These are phyloP conservation scores for Fusarium ramigenum DNA, from an alignment of 2,329 filamentous ascomycete species.

Conservation along the genomic window DNA sequence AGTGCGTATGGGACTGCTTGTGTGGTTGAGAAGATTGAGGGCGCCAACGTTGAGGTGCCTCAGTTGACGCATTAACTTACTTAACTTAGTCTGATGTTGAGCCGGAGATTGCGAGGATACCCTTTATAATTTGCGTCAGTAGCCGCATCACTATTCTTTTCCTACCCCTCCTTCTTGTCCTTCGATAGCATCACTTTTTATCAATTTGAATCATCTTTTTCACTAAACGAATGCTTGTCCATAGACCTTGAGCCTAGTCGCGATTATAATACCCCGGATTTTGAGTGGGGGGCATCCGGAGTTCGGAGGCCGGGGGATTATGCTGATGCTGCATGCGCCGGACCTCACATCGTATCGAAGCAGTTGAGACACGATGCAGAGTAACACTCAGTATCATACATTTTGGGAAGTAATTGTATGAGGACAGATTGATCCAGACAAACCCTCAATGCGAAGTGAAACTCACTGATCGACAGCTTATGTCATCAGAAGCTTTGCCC, in stretches of 20 bases:
- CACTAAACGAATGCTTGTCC: too few species aligned
- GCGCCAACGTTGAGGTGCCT: conserved; percentile 35
- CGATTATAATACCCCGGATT: not conserved
- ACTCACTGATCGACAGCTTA: conserved; percentile 25
- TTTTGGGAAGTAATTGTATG: not conserved
- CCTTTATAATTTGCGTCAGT: not conserved
- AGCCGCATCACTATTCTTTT: not conserved
- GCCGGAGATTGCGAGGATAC: not conserved
- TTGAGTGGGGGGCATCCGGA: conserved; percentile 1
- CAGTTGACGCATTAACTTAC: conserved; percentile 34
- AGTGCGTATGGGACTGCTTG: conserved; percentile 70
- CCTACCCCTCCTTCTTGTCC: not conserved
- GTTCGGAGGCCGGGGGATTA: not conserved
- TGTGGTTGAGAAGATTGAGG: conserved; percentile 64
- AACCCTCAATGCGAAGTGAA: not conserved
- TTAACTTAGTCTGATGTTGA: not conserved
- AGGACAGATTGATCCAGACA: not conserved
- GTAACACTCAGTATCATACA: not conserved
- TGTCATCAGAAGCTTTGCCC: conserved; percentile 37
- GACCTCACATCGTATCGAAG: not conserved
- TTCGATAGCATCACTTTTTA: not conserved
- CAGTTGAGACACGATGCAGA: not conserved
- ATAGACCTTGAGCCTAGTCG: not conserved
- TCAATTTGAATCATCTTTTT: not conserved
- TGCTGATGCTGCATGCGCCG: not conserved